Conservation (phyloP, 106 monocot species). For the Dactylorhiza incarnata region DNA sequence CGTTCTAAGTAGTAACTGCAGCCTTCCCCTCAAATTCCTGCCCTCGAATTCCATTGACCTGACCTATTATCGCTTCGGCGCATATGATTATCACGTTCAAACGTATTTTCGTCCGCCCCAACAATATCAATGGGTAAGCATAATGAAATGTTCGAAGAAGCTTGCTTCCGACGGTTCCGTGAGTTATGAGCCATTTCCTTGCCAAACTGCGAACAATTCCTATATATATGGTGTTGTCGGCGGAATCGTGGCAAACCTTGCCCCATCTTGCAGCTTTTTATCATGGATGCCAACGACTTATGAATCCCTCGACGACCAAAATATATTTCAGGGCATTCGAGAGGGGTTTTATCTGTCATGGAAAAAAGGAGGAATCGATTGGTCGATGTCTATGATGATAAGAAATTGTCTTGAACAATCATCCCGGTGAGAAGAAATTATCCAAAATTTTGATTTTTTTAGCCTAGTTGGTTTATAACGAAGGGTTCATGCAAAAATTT, state of each 20-base stretch:
- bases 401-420: not conserved
- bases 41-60: no score
- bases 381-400: not conserved
- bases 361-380: not conserved
- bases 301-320: not conserved
- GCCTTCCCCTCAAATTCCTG: not conserved
- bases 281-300: not conserved
- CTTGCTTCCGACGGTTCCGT: no score
- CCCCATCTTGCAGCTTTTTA: constrained; percentile 5
- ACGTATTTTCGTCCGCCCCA: no score
- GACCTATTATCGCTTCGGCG: no score
- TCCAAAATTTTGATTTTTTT: not conserved
- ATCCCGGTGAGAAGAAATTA: not conserved
- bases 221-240: not conserved
- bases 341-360: not conserved
- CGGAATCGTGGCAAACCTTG: not conserved
- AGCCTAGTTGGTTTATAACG: not conserved
- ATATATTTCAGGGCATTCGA: not conserved
- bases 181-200: not conserved
- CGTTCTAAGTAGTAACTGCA: not conserved
- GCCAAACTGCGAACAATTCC: not conserved
- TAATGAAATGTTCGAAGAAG: no score
- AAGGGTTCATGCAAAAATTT: not conserved
- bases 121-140: no score
- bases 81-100: no score